These are phyloP conservation scores for Excoecaria agallocha DNA, from an alignment of 345 rosid genomes.

Conservation along the genomic window DNA sequence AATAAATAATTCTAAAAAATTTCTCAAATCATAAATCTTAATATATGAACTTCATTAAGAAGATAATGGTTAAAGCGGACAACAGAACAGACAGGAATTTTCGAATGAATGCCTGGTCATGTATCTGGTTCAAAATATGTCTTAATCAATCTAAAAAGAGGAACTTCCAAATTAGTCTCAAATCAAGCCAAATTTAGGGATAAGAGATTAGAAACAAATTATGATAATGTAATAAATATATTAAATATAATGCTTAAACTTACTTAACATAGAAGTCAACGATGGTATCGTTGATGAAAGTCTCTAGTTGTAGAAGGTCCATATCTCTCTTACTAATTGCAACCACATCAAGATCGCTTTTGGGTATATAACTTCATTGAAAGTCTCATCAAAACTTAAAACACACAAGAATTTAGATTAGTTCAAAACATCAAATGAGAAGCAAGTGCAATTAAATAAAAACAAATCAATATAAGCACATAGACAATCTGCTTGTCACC, in stretches of 20 bases:
- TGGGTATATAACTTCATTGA: conserved; percentile 87
- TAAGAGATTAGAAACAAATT: neutral
- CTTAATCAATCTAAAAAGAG: neutral
- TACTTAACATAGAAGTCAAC: conserved; percentile 94
- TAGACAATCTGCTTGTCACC: too few species aligned
- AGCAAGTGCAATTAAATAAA: neutral
- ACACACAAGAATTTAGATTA: neutral
- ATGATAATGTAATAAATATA: neutral
- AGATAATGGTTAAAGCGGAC: neutral
- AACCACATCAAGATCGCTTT: conserved; percentile 87
- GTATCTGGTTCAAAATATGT: neutral
- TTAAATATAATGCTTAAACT: conserved; percentile 19
- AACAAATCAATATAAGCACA: neutral
- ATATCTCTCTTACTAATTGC: conserved; percentile 85
- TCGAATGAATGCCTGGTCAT: too few species aligned
- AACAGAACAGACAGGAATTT: neutral
- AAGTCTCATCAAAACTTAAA: conserved; percentile 67
- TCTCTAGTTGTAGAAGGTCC: conserved; percentile 82
- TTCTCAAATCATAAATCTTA: neutral
- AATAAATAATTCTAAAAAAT: neutral
- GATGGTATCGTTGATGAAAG: conserved; percentile 88
- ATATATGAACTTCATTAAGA: neutral
- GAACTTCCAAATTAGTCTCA: neutral
- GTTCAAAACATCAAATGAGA: neutral
- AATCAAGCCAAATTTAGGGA: neutral